These are phyloP conservation scores for Suillus plorans DNA, from an alignment of 768 basidiomycete genomes.

Conservation along the genomic window DNA sequence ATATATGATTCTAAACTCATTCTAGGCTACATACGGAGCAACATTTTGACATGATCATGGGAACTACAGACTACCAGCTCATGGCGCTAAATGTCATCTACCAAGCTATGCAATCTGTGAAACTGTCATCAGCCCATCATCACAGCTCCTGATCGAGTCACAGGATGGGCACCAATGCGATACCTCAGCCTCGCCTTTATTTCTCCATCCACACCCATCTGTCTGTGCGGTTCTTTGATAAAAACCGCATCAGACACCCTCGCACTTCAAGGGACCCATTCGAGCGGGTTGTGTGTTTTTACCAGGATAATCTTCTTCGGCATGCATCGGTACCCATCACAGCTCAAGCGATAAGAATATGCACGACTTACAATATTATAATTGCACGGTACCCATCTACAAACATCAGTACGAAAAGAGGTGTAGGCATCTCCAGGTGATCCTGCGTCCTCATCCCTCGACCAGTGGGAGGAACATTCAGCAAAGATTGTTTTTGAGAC, in stretches of 20 bases:
- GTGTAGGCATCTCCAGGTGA: constrained; percentile 85
- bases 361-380: constrained; percentile 8
- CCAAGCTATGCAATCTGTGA: not conserved
- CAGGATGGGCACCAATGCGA: constrained; percentile 6
- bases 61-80: too few species aligned
- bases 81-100: too few species aligned
- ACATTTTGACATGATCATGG: not conserved
- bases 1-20: not conserved
- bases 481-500: constrained; percentile 93
- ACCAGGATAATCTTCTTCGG: constrained; percentile 87
- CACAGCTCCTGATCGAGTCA: not conserved
- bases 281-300: constrained; percentile 75
- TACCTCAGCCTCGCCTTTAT: constrained; percentile 89
- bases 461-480: constrained; percentile 88
- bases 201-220: constrained; percentile 73
- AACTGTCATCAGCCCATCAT: not conserved
- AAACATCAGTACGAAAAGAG: constrained; percentile 2
- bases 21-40: not conserved
- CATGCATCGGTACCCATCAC: constrained; percentile 22
- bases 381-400: constrained; percentile 30
- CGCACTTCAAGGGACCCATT: constrained; percentile 33
- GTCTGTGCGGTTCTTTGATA: constrained; percentile 28
- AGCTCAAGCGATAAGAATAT: not conserved
- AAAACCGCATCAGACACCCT: constrained; percentile 30
- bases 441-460: constrained; percentile 89